phyloP scores from a whole-genome alignment of 1,139 yeast genomes.

The Pichia sp. region DNA sequence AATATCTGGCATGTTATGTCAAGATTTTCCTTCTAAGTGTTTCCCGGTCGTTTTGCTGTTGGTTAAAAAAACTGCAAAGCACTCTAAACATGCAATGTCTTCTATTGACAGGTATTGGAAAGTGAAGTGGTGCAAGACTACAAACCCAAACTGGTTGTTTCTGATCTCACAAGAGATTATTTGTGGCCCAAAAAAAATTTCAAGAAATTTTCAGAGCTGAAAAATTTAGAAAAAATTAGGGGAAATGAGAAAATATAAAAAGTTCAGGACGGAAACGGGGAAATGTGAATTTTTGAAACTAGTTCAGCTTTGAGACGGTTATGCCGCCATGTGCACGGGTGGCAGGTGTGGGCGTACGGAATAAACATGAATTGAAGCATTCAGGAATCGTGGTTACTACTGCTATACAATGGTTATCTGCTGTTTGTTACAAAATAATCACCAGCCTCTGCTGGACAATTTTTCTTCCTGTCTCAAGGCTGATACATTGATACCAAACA shows the following conservation, averaged over 20 bases:
- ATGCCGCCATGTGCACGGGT: too few relatives aligned
- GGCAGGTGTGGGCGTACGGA: too few relatives aligned
- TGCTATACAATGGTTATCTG: too few relatives aligned
- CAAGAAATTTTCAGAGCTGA: background rate
- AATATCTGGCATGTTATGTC: constrained; percentile 6
- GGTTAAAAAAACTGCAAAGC: background rate
- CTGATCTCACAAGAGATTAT: too few relatives aligned
- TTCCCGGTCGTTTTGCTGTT: background rate
- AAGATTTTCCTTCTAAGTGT: background rate
- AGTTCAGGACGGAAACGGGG: background rate
- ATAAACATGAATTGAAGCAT: too few relatives aligned
- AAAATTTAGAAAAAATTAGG: background rate
- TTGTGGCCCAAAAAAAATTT: background rate
- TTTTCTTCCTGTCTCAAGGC: constrained; percentile 46
- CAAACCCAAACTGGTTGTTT: too few relatives aligned
- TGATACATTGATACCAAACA: constrained; percentile 64
- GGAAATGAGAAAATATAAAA: background rate
- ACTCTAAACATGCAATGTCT: too few relatives aligned
- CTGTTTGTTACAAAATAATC: constrained; percentile 9
- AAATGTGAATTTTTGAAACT: too few relatives aligned
- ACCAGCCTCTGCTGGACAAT: constrained; percentile 54
- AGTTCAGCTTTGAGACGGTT: too few relatives aligned
- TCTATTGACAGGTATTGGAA: too few relatives aligned
- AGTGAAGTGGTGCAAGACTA: too few relatives aligned
- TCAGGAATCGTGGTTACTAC: too few relatives aligned